Evolutionary conservation across 2,329 filamentous ascomycete genomes (phyloP).

Genomic region (Coniochaeta sp.): DNA sequence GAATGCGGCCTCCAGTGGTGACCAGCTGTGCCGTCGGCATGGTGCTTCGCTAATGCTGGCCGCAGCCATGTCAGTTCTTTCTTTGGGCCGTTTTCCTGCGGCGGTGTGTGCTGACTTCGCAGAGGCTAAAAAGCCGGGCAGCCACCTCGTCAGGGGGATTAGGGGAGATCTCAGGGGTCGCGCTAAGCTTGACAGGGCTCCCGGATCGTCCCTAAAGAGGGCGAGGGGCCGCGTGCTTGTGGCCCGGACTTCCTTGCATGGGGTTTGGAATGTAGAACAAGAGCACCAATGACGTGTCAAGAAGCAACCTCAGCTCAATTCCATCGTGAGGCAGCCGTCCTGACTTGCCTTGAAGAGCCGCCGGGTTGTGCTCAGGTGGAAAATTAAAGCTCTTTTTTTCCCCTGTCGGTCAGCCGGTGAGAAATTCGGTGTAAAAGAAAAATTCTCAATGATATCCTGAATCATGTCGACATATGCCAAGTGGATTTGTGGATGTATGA

Average conservation of each 20-base stretch:
- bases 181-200: neutral
- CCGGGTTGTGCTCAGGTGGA: neutral
- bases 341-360: neutral
- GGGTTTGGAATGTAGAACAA: neutral
- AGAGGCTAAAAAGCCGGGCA: neutral
- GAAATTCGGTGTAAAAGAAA: neutral
- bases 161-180: conserved; percentile 2
- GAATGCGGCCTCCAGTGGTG: neutral
- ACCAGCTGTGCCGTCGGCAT: neutral
- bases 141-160: neutral
- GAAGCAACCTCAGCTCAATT: neutral
- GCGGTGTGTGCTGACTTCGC: neutral
- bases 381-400: neutral
- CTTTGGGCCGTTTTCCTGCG: neutral
- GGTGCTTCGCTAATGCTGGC: conserved; percentile 3
- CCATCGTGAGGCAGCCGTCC: neutral
- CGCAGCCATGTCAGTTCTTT: neutral
- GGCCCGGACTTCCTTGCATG: neutral
- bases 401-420: neutral
- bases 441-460: neutral
- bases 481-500: neutral
- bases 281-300: neutral
- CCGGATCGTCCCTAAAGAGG: neutral
- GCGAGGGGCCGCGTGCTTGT: conserved; percentile 1
- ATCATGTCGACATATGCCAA: neutral